phyloP scores from a whole-genome alignment of 2,329 filamentous ascomycete genomes.

The Sporothrix brasiliensis region DNA sequence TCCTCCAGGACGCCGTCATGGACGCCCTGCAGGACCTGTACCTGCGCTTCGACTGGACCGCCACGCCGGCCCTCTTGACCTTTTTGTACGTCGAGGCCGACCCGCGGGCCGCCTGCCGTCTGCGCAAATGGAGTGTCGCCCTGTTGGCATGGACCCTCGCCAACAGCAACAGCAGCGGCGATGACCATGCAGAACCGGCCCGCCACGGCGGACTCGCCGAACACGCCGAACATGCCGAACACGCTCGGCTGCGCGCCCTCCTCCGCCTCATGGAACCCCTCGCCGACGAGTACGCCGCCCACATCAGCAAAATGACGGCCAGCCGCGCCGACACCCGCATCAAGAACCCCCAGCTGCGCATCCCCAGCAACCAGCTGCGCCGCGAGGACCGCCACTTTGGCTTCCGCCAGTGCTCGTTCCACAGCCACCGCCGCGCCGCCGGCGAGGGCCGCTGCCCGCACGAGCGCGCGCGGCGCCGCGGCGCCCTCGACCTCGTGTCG shows the following conservation, averaged over 20 bases:
- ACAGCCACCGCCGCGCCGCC: slow-evolving; percentile 58
- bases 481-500: neutral
- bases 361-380: slow-evolving; percentile 58
- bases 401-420: slow-evolving; percentile 64
- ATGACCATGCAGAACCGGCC: slow-evolving; percentile 35
- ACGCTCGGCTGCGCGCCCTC: slow-evolving; percentile 42
- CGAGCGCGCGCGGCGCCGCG: slow-evolving; percentile 15
- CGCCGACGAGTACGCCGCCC: slow-evolving; percentile 54
- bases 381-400: slow-evolving; percentile 62
- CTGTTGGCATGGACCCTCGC: slow-evolving; percentile 62
- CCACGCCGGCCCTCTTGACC: slow-evolving; percentile 54
- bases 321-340: slow-evolving; percentile 56
- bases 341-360: slow-evolving; percentile 64
- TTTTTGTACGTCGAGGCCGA: slow-evolving; percentile 60
- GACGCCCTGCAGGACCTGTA: slow-evolving; percentile 63
- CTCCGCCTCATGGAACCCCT: slow-evolving; percentile 52
- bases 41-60: slow-evolving; percentile 61
- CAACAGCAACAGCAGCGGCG: slow-evolving; percentile 28
- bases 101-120: slow-evolving; percentile 52
- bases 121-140: slow-evolving; percentile 62
- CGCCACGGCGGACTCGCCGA: too few species aligned
- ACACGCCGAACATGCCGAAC: too few species aligned
- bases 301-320: slow-evolving; percentile 56
- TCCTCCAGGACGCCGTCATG: slow-evolving; percentile 60
- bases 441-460: slow-evolving; percentile 60